Percentiles rank a stretch among this genome's conserved stretches.
phyloP scores from a whole-genome alignment of 306 rosid species.

The Sechiopsis laciniata region DNA sequence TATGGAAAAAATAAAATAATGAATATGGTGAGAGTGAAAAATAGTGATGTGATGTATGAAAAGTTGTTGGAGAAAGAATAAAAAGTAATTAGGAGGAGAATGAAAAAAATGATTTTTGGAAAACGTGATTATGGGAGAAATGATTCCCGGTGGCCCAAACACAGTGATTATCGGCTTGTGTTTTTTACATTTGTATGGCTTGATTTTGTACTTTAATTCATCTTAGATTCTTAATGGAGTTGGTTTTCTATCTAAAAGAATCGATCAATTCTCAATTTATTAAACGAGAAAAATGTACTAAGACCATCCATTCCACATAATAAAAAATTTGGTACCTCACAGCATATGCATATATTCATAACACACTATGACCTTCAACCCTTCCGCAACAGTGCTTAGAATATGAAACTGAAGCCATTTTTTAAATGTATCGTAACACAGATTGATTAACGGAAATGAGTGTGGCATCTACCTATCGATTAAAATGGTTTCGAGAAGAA shows the following conservation, averaged over 20 bases:
- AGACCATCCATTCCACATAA: not conserved
- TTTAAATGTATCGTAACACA: not conserved
- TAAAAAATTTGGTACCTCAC: not conserved
- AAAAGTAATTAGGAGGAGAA: too few species aligned
- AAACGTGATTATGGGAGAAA: too few species aligned
- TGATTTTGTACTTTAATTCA: not conserved
- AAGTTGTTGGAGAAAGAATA: too few species aligned
- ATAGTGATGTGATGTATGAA: too few species aligned
- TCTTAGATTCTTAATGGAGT: not conserved
- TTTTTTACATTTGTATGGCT: not conserved
- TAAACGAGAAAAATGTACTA: not conserved
- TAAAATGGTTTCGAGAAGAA: conserved; percentile 7
- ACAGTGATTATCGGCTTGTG: too few species aligned
- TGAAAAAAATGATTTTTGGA: too few species aligned
- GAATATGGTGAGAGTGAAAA: too few species aligned
- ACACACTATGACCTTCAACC: not conserved
- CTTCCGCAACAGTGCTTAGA: conserved; percentile 13
- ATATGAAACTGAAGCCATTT: conserved; percentile 1
- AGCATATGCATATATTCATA: too few species aligned
- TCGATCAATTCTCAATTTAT: not conserved
- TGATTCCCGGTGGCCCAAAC: too few species aligned
- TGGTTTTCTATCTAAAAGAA: not conserved
- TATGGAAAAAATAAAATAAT: too few species aligned
- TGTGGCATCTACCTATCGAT: not conserved
- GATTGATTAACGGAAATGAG: not conserved